Evolutionary conservation across 768 basidiomycete genomes (phyloP).

Genomic region (Asterophora parasitica): DNA sequence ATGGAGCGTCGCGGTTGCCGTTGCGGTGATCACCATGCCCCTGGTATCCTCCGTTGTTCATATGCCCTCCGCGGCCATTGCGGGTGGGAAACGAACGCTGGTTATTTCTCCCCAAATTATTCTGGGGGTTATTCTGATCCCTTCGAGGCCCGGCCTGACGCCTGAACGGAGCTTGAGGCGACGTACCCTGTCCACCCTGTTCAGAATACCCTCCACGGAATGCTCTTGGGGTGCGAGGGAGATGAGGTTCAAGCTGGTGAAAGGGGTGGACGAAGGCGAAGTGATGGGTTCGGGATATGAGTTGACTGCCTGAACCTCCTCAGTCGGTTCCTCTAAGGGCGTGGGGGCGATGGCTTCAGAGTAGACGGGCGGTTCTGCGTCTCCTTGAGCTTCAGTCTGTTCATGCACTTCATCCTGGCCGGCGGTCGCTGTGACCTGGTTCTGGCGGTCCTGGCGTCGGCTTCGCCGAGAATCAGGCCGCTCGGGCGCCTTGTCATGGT

Average conservation of each 20-base stretch:
- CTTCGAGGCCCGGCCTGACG: constrained; percentile 21
- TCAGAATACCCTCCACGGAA: constrained; percentile 20
- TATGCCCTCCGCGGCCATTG: constrained; percentile 19
- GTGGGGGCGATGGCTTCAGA: constrained; percentile 10
- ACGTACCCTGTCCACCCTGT: constrained; percentile 10
- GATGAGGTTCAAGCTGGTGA: constrained; percentile 13
- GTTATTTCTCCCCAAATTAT: constrained; percentile 19
- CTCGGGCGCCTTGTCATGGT: constrained; percentile 12
- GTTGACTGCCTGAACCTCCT: not conserved
- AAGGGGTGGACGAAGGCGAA: constrained; percentile 17
- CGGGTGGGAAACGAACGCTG: constrained; percentile 22
- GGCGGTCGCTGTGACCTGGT: not conserved
- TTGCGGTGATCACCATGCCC: constrained; percentile 17
- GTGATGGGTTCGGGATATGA: constrained; percentile 14
- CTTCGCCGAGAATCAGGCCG: constrained; percentile 6
- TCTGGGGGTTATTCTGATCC: constrained; percentile 20
- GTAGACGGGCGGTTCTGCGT: constrained; percentile 11
- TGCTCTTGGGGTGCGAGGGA: constrained; percentile 7
- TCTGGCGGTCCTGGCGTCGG: constrained; percentile 7
- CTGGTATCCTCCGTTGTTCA: constrained; percentile 19
- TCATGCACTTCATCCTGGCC: not conserved
- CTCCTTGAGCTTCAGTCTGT: constrained; percentile 1
- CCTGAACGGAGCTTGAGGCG: constrained; percentile 13
- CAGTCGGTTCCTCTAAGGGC: not conserved
- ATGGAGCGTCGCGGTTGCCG: constrained; percentile 13